phyloP scores from a whole-genome alignment of 2,329 filamentous ascomycete genomes.

The Colletotrichum sp. region DNA sequence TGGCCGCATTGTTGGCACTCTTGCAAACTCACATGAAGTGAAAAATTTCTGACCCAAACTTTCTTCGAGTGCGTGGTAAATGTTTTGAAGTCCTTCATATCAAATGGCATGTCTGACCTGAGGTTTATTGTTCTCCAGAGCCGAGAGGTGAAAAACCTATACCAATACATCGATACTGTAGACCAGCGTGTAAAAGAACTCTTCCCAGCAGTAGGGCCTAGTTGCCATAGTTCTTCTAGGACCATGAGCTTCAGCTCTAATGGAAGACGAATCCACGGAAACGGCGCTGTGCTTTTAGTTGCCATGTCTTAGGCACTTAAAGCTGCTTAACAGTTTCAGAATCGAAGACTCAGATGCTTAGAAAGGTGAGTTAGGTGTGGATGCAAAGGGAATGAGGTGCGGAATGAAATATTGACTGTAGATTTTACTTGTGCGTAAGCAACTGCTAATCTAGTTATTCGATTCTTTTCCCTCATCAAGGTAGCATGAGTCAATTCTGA shows the following conservation, averaged over 20 bases:
- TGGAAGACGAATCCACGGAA: neutral
- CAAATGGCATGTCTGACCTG: neutral
- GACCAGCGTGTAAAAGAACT: neutral
- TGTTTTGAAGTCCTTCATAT: neutral
- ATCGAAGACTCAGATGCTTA: neutral
- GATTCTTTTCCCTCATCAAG: neutral
- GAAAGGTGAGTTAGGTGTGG: neutral
- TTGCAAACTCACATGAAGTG: neutral
- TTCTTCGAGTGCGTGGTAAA: neutral
- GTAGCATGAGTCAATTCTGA: neutral
- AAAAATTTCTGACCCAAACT: neutral
- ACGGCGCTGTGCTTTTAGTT: neutral
- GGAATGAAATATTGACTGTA: rapidly evolving
- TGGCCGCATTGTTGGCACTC: neutral
- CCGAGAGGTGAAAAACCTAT: neutral
- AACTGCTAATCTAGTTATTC: rapidly evolving
- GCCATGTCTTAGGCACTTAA: neutral
- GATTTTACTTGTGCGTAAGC: rapidly evolving
- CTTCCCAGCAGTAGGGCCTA: neutral
- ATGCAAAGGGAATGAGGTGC: neutral
- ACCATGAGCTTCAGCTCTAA: neutral
- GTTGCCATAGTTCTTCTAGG: neutral
- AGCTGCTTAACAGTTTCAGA: neutral
- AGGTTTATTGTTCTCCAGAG: neutral
- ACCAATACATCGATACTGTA: neutral